These are phyloP conservation scores for Carnegiea gigantea DNA, from an alignment of 179 eudicot genomes.

Conservation along the genomic window DNA sequence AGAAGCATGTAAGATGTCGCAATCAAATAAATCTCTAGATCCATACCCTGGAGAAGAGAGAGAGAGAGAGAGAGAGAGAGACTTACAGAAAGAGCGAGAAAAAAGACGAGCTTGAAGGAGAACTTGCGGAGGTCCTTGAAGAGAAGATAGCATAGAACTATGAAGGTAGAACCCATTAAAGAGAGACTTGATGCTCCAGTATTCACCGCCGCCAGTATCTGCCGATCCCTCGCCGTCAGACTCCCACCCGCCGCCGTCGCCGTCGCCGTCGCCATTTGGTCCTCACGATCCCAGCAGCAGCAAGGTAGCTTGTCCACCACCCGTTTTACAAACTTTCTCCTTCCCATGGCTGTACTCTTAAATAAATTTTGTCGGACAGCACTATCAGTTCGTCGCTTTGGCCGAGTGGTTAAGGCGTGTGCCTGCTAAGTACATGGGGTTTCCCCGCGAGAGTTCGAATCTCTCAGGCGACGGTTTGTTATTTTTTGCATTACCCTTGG, in stretches of 20 bases:
- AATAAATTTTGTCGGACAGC: neutral
- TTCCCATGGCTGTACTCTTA: neutral
- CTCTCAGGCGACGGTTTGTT: neutral
- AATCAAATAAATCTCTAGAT: neutral
- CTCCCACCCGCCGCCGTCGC: slow-evolving; percentile 50
- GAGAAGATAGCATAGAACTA: slow-evolving; percentile 76
- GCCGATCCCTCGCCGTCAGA: slow-evolving; percentile 53
- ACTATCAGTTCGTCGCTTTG: slow-evolving; percentile 33
- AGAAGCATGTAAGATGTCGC: neutral
- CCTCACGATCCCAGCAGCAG: neutral
- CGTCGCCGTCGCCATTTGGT: slow-evolving; percentile 29
- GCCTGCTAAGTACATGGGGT: slow-evolving; percentile 10
- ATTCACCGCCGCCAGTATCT: slow-evolving; percentile 60
- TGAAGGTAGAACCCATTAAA: slow-evolving; percentile 73
- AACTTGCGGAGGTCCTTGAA: slow-evolving; percentile 95
- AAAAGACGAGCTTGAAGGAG: slow-evolving; percentile 97
- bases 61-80: too few species aligned
- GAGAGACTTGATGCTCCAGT: slow-evolving; percentile 78
- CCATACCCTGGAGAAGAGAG: neutral
- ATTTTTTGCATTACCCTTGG: too few species aligned
- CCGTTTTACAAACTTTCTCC: neutral
- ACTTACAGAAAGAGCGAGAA: slow-evolving; percentile 84
- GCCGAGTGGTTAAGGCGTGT: slow-evolving; percentile 21
- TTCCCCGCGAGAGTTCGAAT: slow-evolving; percentile 9
- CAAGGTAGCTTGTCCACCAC: neutral